Percentiles rank a stretch among this genome's conserved stretches.
Conservation (phyloP, 163 green algal species). For the Prototheca wickerhamii region DNA sequence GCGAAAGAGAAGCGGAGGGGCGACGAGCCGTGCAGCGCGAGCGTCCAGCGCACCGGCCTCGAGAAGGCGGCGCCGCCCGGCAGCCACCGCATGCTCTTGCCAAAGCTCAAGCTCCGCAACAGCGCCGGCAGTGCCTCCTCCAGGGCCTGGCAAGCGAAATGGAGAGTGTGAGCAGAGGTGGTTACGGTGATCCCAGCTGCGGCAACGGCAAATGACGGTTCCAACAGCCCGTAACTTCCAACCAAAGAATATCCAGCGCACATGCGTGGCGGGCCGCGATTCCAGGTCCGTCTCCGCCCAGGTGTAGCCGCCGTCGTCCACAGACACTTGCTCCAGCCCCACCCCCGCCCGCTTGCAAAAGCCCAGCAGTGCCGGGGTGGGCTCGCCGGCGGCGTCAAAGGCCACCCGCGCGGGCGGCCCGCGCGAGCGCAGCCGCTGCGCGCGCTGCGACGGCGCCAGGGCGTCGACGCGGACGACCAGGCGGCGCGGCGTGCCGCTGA, state of each 20-base stretch:
- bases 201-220: too few species aligned
- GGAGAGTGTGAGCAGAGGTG: not conserved
- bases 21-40: conserved; percentile 78
- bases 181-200: not conserved
- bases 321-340: too few species aligned
- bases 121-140: conserved; percentile 65
- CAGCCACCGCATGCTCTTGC: conserved; percentile 89
- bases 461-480: conserved; percentile 67
- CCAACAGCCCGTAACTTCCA: too few species aligned
- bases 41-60: conserved; percentile 87
- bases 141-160: conserved; percentile 51
- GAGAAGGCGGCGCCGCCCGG: conserved; percentile 56
- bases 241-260: too few species aligned
- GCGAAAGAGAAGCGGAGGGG: conserved; percentile 64
- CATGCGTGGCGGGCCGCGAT: too few species aligned
- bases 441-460: conserved; percentile 55
- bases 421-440: conserved; percentile 43
- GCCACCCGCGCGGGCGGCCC: conserved; percentile 65
- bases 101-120: conserved; percentile 67
- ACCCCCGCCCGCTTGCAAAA: conserved; percentile 90
- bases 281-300: too few species aligned
- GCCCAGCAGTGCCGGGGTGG: conserved; percentile 83
- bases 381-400: conserved; percentile 54
- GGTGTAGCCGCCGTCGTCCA: too few species aligned
- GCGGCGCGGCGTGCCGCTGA: conserved; percentile 80